Conservation (phyloP, 1,284 basidiomycete species). For the Abortiporus biennis region DNA sequence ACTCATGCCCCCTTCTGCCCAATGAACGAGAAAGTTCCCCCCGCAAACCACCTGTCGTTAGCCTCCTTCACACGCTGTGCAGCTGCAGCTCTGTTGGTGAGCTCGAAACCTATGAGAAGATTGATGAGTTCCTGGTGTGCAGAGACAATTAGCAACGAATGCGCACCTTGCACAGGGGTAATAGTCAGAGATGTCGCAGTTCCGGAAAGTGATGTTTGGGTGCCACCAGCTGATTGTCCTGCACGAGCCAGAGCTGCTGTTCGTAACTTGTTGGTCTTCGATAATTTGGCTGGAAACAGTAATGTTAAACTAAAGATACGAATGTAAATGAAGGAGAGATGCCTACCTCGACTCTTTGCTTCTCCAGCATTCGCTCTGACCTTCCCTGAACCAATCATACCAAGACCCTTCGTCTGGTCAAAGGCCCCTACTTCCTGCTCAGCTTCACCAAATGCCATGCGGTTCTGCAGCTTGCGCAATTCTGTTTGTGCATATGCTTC, state of each 20-base stretch:
- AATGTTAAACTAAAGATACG: constrained; percentile 5
- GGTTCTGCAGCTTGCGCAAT: constrained; percentile 93
- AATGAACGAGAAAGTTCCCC: constrained; percentile 78
- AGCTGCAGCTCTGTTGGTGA: constrained; percentile 77
- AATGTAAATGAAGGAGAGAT: constrained; percentile 1
- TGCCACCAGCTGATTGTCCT: constrained; percentile 45
- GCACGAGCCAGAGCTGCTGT: constrained; percentile 77
- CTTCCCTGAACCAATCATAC: constrained; percentile 94
- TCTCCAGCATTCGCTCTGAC: constrained; percentile 85
- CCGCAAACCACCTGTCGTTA: constrained; percentile 89
- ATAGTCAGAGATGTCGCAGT: constrained; percentile 91
- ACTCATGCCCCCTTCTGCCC: constrained; percentile 53
- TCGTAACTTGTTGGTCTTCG: constrained; percentile 91
- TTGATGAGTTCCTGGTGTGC: too few species aligned
- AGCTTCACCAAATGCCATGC: constrained; percentile 92
- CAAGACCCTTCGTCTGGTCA: constrained; percentile 94
- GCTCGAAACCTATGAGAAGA: constrained; percentile 63
- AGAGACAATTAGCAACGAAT: too few species aligned
- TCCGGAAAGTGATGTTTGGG: constrained; percentile 71
- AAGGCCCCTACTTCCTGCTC: constrained; percentile 96
- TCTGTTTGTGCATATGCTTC: constrained; percentile 97
- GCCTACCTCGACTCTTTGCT: constrained; percentile 76
- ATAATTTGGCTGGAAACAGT: constrained; percentile 75
- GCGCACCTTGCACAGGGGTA: constrained; percentile 89
- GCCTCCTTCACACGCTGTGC: constrained; percentile 85